Base-by-base conservation (phyloP, 345 rosid species). In the Aquilaria malaccensis region DNA sequence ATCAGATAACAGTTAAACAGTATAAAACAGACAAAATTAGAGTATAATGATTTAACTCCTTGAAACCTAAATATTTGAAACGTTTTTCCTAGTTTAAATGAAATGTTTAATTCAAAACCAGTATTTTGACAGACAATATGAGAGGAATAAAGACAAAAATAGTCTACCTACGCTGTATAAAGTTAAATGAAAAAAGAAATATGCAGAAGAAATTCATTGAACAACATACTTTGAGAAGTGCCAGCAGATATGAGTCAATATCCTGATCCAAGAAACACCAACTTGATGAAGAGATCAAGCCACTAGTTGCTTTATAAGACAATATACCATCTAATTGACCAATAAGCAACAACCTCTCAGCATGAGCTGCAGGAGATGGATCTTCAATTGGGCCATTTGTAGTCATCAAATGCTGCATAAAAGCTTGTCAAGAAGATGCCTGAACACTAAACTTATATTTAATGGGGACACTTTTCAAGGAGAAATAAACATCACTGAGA, bases 371-470 rank as follows among this genome's bases (percentile, higher is more conserved):
- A 51, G 75, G 85, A 75, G 96, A 94, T 67, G 96, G 96, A 84
- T 94, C 97, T 80, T 88, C 92, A 60, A 87, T 80, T 67, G 85
- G 83, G 63, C 90, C 92, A 75, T 67, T 70, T 50, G 81, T 82
- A 62, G 77, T 74, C 70, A 94, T 61, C 81, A 88, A 73, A 81
- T 83, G 85, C 98, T 93, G 89, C 85, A 83, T 72, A 56, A 63
- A 58, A 46, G 58, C 75, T 71, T 64, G 63, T 64, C 77, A 67
- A 79, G 51, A 50, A 67, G 46, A 43, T 51, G 43, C 56, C 55
- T 32, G 61, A 61, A 53, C 57, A 33, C 52, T 60, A 47, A 61
- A 70, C 61, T 49, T 50, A 56, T 49, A 11, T 13, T 22, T 9
- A 64, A 59, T 48, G 15, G 32, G n/a, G 9, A 54, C 33, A 59